Evolutionary conservation across 768 basidiomycete genomes (phyloP).

Genomic region (Mycena sanguinolenta): DNA sequence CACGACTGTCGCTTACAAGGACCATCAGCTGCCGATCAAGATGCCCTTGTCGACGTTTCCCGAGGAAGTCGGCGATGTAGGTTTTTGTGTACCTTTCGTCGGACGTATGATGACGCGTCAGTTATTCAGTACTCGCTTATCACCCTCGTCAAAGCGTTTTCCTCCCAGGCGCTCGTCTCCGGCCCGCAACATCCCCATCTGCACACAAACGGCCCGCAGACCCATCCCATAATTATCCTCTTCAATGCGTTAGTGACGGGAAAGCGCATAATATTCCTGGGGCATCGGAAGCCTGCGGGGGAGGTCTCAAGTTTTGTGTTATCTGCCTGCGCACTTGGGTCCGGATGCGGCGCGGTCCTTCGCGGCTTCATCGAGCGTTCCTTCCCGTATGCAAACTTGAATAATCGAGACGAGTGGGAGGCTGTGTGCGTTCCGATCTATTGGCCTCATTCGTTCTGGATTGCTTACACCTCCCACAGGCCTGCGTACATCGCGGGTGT

Average conservation of each 20-base stretch:
- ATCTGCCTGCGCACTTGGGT: conserved; percentile 93
- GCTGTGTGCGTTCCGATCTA: conserved; percentile 71
- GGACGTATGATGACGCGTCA: conserved; percentile 62
- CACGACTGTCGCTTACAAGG: conserved; percentile 86
- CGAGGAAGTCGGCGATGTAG: conserved; percentile 97
- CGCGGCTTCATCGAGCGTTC: conserved; percentile 91
- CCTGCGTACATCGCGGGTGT: conserved; percentile 97
- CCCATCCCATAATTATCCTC: conserved; percentile 94
- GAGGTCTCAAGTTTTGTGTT: conserved; percentile 93
- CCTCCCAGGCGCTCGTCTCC: conserved; percentile 52
- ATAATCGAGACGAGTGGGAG: conserved; percentile 91
- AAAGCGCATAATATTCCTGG: conserved; percentile 96
- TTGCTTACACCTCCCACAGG: conserved; percentile 52
- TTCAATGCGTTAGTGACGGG: conserved; percentile 97
- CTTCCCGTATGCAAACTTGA: conserved; percentile 95
- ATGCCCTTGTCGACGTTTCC: conserved; percentile 91
- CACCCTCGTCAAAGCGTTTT: conserved; percentile 57
- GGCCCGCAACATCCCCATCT: conserved; percentile 92
- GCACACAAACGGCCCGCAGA: conserved; percentile 90
- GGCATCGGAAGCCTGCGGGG: conserved; percentile 89
- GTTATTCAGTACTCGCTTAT: conserved; percentile 61
- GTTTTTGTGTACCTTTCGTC: conserved; percentile 36
- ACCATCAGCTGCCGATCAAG: conserved; percentile 88
- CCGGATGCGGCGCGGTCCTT: conserved; percentile 88
- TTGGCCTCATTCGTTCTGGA: conserved; percentile 8